phyloP scores from a whole-genome alignment of 2,329 filamentous ascomycete genomes.

The Didymella pinodella region DNA sequence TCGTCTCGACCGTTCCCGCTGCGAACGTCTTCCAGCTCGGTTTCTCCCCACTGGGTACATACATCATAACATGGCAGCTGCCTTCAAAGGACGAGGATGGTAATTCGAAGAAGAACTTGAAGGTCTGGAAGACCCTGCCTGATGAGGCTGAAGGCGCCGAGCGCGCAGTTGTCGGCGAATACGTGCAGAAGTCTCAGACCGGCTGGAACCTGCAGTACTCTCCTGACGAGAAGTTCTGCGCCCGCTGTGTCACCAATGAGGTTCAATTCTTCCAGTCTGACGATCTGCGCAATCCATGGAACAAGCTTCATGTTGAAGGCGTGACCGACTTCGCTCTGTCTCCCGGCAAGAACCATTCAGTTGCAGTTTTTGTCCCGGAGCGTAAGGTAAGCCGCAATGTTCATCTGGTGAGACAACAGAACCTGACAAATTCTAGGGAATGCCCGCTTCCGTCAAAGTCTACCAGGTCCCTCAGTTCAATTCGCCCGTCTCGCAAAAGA shows the following conservation, averaged over 20 bases:
- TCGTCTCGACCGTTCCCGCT: constrained; percentile 77
- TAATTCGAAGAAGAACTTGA: constrained; percentile 93
- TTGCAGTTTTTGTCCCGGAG: constrained; percentile 95
- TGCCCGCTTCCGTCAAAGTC: constrained; percentile 92
- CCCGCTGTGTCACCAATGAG: constrained; percentile 93
- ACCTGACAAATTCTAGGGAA: constrained; percentile 66
- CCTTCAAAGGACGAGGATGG: constrained; percentile 91
- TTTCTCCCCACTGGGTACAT: constrained; percentile 92
- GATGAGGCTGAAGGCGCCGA: constrained; percentile 68
- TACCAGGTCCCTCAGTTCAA: constrained; percentile 91
- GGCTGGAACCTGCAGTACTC: constrained; percentile 99
- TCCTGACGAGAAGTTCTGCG: constrained; percentile 89
- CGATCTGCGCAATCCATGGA: constrained; percentile 87
- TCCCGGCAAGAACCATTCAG: constrained; percentile 86
- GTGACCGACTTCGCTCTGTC: constrained; percentile 88
- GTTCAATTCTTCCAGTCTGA: constrained; percentile 95
- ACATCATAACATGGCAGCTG: constrained; percentile 95
- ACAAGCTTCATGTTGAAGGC: constrained; percentile 92
- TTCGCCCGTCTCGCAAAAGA: constrained; percentile 90
- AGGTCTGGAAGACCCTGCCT: constrained; percentile 90
- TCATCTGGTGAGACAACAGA: neutral
- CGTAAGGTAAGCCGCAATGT: constrained; percentile 72
- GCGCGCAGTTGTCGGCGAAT: constrained; percentile 77
- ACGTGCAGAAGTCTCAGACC: constrained; percentile 94
- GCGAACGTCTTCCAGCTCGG: constrained; percentile 91